Percentiles rank a stretch among this genome's conserved stretches.
These are phyloP conservation scores for Brassica juncea DNA, from an alignment of 345 rosid species.

Conservation along the genomic window DNA sequence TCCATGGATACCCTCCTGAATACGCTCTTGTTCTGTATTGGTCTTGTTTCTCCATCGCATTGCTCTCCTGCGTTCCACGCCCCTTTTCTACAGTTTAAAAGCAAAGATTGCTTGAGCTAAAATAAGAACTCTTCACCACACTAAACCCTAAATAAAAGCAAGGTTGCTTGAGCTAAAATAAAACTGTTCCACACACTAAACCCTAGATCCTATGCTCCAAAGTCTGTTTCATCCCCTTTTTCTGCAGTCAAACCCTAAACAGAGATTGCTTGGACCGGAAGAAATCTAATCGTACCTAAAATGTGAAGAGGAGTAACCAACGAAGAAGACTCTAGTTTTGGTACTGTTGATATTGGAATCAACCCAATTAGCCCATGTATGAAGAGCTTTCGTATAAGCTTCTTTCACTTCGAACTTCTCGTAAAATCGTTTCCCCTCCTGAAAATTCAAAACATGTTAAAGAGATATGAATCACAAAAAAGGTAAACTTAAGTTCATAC, in stretches of 20 bases:
- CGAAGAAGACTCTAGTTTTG: constrained; percentile 61
- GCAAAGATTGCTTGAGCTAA: background rate
- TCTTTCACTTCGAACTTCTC: constrained; percentile 50
- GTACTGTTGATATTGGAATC: constrained; percentile 59
- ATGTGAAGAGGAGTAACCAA: constrained; percentile 79
- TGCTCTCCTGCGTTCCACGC: constrained; percentile 60
- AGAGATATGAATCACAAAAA: background rate
- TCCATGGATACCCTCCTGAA: constrained; percentile 59
- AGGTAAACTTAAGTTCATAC: constrained; percentile 29
- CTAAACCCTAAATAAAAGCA: background rate
- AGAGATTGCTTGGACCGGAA: background rate
- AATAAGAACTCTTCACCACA: no score
- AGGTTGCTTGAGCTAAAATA: background rate
- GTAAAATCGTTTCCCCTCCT: constrained; percentile 62
- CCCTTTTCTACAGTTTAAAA: constrained; percentile 51
- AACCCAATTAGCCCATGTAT: constrained; percentile 75
- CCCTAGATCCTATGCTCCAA: background rate
- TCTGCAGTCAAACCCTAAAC: no score
- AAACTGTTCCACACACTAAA: background rate
- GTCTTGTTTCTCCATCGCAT: constrained; percentile 54
- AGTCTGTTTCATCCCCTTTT: no score
- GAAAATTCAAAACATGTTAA: constrained; percentile 1
- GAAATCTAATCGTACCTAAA: constrained; percentile 46
- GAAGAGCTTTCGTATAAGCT: constrained; percentile 64
- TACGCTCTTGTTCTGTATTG: constrained; percentile 45